Conservation (phyloP, 306 rosid species). For the Dicorynia guianensis region DNA sequence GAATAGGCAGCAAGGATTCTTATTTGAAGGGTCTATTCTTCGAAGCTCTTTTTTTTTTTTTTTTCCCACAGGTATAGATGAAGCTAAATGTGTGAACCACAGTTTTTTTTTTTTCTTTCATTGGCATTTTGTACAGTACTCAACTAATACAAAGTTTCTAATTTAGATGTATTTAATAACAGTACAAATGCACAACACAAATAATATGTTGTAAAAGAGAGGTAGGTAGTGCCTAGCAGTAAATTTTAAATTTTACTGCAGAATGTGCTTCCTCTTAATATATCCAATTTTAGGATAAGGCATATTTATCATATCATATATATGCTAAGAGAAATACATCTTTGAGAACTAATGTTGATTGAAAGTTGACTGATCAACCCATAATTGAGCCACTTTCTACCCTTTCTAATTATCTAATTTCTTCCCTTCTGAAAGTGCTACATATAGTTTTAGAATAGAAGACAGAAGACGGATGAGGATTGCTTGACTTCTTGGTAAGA, state of each 20-base stretch:
- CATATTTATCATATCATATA: slow-evolving; percentile 11
- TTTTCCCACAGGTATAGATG: slow-evolving; percentile 32
- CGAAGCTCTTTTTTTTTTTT: slow-evolving; percentile 31
- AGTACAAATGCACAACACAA: slow-evolving; percentile 33
- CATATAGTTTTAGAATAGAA: too few species aligned
- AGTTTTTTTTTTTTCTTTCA: slow-evolving; percentile 30
- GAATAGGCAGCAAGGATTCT: slow-evolving; percentile 23
- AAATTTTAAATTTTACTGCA: slow-evolving; percentile 37
- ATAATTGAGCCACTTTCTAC: not conserved
- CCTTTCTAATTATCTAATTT: too few species aligned
- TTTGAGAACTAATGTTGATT: not conserved
- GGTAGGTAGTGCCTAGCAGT: not conserved
- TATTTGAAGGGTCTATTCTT: slow-evolving; percentile 29
- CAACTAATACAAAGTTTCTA: slow-evolving; percentile 34
- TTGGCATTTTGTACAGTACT: slow-evolving; percentile 43
- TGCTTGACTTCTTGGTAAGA: too few species aligned
- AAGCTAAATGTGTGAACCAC: slow-evolving; percentile 42
- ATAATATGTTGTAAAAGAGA: slow-evolving; percentile 33
- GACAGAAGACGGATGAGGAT: too few species aligned
- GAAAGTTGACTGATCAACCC: not conserved
- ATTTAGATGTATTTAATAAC: slow-evolving; percentile 40
- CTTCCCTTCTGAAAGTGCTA: too few species aligned
- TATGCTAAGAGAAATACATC: not conserved
- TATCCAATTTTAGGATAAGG: not conserved
- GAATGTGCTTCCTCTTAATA: slow-evolving; percentile 20